Percentiles rank a stretch among this genome's conserved stretches.
phyloP scores from a whole-genome alignment of 495 filamentous ascomycete genomes.

The Letharia lupina region DNA sequence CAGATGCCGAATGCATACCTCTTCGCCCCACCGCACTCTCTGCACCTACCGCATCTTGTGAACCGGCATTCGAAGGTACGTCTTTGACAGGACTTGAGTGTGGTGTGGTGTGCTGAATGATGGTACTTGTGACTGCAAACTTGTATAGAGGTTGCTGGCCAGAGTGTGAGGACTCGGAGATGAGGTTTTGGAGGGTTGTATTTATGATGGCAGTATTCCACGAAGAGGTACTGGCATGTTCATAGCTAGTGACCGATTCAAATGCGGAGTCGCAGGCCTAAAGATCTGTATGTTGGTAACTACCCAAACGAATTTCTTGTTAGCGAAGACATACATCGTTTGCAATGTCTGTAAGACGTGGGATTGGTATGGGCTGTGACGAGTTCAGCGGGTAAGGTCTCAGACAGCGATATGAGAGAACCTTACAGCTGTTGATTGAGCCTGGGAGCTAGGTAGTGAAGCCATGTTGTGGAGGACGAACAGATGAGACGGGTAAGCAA shows the following conservation, averaged over 20 bases:
- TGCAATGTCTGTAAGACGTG: slow-evolving; percentile 74
- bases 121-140: slow-evolving; percentile 93
- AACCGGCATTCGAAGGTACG: not conserved
- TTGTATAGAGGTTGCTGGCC: slow-evolving; percentile 55
- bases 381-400: not conserved
- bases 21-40: slow-evolving; percentile 34
- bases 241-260: slow-evolving; percentile 61
- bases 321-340: slow-evolving; percentile 54
- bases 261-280: slow-evolving; percentile 75
- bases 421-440: not conserved
- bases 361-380: slow-evolving; percentile 61
- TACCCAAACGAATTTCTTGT: not conserved
- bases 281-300: not conserved
- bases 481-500: not conserved
- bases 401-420: not conserved
- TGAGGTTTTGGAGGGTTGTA: slow-evolving; percentile 73
- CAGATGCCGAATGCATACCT: slow-evolving; percentile 92
- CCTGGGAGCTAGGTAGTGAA: not conserved
- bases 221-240: slow-evolving; percentile 64
- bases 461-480: not conserved
- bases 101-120: slow-evolving; percentile 77
- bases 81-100: slow-evolving; percentile 14
- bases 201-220: slow-evolving; percentile 95
- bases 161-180: slow-evolving; percentile 58
- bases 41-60: not conserved